These are phyloP conservation scores for Panicum virgatum DNA, from an alignment of 202 grass and related monocot genomes.

Conservation along the genomic window DNA sequence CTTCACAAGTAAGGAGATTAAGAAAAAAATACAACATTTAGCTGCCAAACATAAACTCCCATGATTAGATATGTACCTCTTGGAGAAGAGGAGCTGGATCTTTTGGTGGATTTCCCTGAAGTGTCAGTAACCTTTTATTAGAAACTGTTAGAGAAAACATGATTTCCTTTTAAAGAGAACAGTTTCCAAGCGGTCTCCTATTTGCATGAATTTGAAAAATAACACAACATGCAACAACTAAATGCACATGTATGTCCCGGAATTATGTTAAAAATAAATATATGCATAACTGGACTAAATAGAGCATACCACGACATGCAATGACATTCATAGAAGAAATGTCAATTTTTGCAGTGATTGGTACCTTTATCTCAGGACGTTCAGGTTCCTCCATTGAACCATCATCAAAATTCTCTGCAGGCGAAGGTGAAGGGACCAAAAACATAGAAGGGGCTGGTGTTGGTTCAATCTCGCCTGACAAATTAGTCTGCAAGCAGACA, in stretches of 20 bases:
- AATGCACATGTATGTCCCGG: background rate
- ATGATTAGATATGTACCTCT: constrained; percentile 35
- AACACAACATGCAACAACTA: background rate
- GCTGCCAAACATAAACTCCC: background rate
- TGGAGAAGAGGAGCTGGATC: constrained; percentile 32
- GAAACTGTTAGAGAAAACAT: constrained; percentile 8
- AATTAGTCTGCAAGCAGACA: constrained; percentile 36
- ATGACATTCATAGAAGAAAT: background rate
- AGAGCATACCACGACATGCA: background rate
- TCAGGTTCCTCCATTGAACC: constrained; percentile 50
- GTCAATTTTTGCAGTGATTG: background rate
- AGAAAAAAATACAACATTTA: constrained; percentile 2
- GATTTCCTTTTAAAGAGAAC: background rate
- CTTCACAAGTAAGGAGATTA: constrained; percentile 49
- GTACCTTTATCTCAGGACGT: constrained; percentile 41
- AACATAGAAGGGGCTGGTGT: constrained; percentile 17
- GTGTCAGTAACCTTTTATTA: constrained; percentile 12
- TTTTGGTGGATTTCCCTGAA: constrained; percentile 14
- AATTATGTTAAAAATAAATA: background rate
- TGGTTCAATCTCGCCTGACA: constrained; percentile 4
- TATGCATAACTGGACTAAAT: background rate
- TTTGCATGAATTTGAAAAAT: background rate
- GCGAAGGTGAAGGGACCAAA: constrained; percentile 50
- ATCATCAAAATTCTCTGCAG: constrained; percentile 57
- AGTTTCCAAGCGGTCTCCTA: background rate